phyloP scores from a whole-genome alignment of 805 yeast species.

The Torulaspora maleeae region DNA sequence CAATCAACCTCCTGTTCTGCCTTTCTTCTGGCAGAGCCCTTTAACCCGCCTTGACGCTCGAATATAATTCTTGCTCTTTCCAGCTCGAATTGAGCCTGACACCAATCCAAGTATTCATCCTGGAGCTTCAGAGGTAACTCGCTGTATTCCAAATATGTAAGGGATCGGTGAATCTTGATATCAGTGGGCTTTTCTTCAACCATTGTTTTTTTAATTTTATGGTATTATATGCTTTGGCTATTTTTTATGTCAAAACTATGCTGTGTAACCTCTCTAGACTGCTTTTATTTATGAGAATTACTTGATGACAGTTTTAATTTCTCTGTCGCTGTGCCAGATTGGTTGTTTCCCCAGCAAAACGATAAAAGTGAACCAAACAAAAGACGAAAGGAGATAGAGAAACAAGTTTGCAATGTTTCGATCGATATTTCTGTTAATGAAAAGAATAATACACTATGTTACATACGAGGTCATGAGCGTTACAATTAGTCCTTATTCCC shows the following conservation, averaged over 20 bases:
- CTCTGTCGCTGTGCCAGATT: background rate
- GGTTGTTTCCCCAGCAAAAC: constrained; percentile 4
- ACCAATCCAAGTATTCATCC: constrained; percentile 17
- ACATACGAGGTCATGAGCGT: background rate
- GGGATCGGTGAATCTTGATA: background rate
- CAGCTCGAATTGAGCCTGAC: constrained; percentile 13
- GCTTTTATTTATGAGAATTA: background rate
- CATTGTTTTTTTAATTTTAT: too few species aligned
- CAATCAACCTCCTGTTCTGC: constrained; percentile 7
- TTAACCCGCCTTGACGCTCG: constrained; percentile 15
- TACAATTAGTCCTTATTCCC: constrained; percentile 34
- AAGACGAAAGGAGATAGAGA: background rate
- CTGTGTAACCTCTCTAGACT: background rate
- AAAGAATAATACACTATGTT: constrained; percentile 4
- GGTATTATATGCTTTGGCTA: too few species aligned
- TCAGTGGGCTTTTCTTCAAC: too few species aligned
- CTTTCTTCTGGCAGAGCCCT: constrained; percentile 11
- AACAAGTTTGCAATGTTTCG: background rate
- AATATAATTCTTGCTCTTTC: constrained; percentile 12
- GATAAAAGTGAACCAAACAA: background rate
- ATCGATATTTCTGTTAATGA: background rate
- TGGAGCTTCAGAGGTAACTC: constrained; percentile 7
- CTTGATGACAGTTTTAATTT: background rate
- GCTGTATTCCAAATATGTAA: constrained; percentile 13
- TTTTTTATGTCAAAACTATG: background rate